Evolutionary conservation across 2,329 filamentous ascomycete genomes (phyloP).

Genomic region (Bimuria novae-zelandiae): DNA sequence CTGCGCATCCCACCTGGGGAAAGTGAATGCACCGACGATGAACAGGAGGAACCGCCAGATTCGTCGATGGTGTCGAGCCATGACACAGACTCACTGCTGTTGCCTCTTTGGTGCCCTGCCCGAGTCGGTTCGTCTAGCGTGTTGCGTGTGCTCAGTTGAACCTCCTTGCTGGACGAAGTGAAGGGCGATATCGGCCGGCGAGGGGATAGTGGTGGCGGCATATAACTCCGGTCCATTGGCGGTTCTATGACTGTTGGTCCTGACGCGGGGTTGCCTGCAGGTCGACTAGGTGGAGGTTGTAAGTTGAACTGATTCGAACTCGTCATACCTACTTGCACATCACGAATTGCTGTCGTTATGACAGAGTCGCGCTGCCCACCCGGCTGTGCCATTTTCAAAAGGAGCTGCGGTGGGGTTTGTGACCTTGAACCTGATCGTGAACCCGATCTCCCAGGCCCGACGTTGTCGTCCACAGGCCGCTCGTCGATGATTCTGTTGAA

Average conservation of each 20-base stretch:
- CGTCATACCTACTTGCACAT: constrained; percentile 44
- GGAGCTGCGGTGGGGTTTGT: constrained; percentile 31
- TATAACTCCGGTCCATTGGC: constrained; percentile 62
- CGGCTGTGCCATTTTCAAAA: constrained; percentile 37
- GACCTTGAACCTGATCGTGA: constrained; percentile 29
- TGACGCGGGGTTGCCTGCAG: constrained; percentile 21
- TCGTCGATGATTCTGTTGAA: constrained; percentile 58
- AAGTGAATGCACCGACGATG: constrained; percentile 79
- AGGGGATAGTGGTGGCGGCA: constrained; percentile 74
- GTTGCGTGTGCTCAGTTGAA: constrained; percentile 25
- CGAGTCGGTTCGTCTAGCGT: constrained; percentile 23
- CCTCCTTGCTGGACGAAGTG: constrained; percentile 23
- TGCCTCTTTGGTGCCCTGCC: constrained; percentile 52
- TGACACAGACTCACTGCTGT: constrained; percentile 80
- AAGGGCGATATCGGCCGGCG: constrained; percentile 58
- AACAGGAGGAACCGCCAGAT: constrained; percentile 74
- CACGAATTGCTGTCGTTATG: constrained; percentile 48
- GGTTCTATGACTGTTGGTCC: constrained; percentile 46
- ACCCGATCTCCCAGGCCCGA: constrained; percentile 20
- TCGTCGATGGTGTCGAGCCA: constrained; percentile 96
- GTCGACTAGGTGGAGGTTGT: constrained; percentile 41
- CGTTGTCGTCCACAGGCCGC: constrained; percentile 33
- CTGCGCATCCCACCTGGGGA: constrained; percentile 72
- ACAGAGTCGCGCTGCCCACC: constrained; percentile 43
- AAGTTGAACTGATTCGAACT: constrained; percentile 34